A percentile compares a stretch with the other conserved stretches of the same genome.
phyloP scores from a whole-genome alignment of 768 basidiomycete genomes.

The Mycena sanguinolenta region DNA sequence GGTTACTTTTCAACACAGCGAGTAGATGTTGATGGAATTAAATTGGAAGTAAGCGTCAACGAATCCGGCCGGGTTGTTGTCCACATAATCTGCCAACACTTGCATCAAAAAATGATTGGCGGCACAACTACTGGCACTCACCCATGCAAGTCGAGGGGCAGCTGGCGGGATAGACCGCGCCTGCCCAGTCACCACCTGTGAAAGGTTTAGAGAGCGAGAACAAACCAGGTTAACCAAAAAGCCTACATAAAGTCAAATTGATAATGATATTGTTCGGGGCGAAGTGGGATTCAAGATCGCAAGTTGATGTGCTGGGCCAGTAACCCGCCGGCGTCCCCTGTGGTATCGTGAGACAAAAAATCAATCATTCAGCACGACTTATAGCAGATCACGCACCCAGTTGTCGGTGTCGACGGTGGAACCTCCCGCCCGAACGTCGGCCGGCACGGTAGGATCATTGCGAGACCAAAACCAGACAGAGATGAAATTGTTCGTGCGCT shows the following conservation, averaged over 20 bases:
- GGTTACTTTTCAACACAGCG: no score
- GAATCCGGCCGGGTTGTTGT: constrained; percentile 73
- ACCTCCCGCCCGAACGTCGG: constrained; percentile 58
- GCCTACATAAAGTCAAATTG: constrained; percentile 60
- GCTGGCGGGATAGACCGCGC: constrained; percentile 60
- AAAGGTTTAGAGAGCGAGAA: background rate
- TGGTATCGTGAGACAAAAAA: background rate
- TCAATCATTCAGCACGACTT: no score
- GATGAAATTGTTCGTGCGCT: constrained; percentile 68
- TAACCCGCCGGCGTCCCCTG: constrained; percentile 69
- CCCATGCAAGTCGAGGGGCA: constrained; percentile 71
- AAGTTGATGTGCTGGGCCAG: constrained; percentile 71
- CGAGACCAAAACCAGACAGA: constrained; percentile 83
- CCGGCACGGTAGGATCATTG: constrained; percentile 58
- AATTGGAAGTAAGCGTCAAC: constrained; percentile 56
- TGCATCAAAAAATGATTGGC: background rate
- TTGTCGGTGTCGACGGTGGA: constrained; percentile 57
- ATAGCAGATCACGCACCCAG: constrained; percentile 58
- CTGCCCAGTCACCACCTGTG: constrained; percentile 75
- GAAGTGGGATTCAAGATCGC: constrained; percentile 69
- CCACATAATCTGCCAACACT: constrained; percentile 62
- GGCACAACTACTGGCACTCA: constrained; percentile 54
- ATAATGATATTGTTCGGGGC: constrained; percentile 72
- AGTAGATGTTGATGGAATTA: no score
- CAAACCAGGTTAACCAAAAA: background rate